A percentile compares a stretch with the other conserved stretches of the same genome.
phyloP scores from a whole-genome alignment of 192 early-diverging fungal genomes.

The Linnemannia zychae region DNA sequence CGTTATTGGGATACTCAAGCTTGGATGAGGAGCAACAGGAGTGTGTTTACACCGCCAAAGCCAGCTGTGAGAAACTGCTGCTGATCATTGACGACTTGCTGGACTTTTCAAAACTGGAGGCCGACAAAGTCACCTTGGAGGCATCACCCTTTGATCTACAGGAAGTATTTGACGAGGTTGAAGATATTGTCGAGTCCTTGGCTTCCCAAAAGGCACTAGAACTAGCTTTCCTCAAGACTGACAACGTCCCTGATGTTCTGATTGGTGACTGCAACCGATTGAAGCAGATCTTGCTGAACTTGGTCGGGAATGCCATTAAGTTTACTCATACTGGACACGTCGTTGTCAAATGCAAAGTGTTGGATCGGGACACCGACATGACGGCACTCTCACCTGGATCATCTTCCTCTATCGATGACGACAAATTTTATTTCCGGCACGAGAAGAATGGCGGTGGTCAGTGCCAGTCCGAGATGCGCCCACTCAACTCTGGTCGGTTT shows the following conservation, averaged over 20 bases:
- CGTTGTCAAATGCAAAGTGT: constrained; percentile 61
- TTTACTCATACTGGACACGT: constrained; percentile 75
- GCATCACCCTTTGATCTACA: constrained; percentile 63
- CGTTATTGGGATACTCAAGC: constrained; percentile 60
- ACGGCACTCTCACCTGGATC: neutral
- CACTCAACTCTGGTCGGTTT: constrained; percentile 50
- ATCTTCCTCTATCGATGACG: constrained; percentile 25
- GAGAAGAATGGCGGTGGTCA: constrained; percentile 42
- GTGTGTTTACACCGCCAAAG: constrained; percentile 63
- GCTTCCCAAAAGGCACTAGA: constrained; percentile 68
- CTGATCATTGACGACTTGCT: constrained; percentile 61
- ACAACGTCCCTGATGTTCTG: constrained; percentile 66
- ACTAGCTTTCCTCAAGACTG: constrained; percentile 64
- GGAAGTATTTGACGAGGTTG: constrained; percentile 70
- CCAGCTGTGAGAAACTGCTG: constrained; percentile 63
- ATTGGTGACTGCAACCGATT: constrained; percentile 69
- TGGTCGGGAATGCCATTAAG: constrained; percentile 78
- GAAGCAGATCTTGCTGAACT: constrained; percentile 71
- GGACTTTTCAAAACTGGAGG: constrained; percentile 73
- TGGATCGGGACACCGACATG: constrained; percentile 44
- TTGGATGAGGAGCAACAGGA: constrained; percentile 65
- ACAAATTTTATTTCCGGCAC: constrained; percentile 50
- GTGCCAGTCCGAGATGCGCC: constrained; percentile 43
- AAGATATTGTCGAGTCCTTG: constrained; percentile 67
- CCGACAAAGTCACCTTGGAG: constrained; percentile 67